Base-by-base conservation (phyloP, 192 early-diverging fungal genomes). In the Coemansia sp. region DNA sequence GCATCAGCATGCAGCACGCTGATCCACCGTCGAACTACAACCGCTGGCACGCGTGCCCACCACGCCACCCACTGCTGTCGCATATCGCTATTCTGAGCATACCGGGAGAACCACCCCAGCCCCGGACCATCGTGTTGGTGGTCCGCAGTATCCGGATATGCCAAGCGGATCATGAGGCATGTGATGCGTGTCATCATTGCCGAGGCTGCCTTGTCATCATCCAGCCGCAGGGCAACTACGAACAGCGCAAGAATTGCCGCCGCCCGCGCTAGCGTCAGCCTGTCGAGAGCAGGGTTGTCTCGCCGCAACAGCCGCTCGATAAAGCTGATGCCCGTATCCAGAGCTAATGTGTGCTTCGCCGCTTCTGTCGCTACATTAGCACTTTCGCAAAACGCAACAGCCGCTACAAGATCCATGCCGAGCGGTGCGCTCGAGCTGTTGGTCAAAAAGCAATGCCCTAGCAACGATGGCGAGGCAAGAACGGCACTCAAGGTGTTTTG, bases 31-130 rank as follows among this genome's bases (percentile, higher is more conserved):
- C 60, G 68, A 15, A 60, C 76, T 10, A 80, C 73, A 4, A 16
- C 46, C 27, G 68, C 63, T 3, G 83, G 83, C 24, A 69, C 70
- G 4, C 51, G 22, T 16, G 78, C 75, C 77, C 77, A 85, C 78
- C 77, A 85, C 59, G 20, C 20, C 5, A 73, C 33, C 83, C 83
- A 85, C 27, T 71, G 70, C 27, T 65, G 74, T 44, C 78, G 71
- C 63, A 43, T 63, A 6, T 20, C 31, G 29, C 67, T 73, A 47
- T 70, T 73, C 31, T 61, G 68, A 3, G 65, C 57, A 79, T 78
- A 84, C 24, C 38, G 51, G 52, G 54, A 70, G 46, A 68, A 71
- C 76, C 80, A 78, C 6, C 78, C 65, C n/a, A 51, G 40, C 5
- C 10, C 61, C 10, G 61, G 40, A 12, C 61, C 61, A 41, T 27